Base-by-base conservation (phyloP, 1,139 yeast species). In the Hyphopichia fennica region DNA sequence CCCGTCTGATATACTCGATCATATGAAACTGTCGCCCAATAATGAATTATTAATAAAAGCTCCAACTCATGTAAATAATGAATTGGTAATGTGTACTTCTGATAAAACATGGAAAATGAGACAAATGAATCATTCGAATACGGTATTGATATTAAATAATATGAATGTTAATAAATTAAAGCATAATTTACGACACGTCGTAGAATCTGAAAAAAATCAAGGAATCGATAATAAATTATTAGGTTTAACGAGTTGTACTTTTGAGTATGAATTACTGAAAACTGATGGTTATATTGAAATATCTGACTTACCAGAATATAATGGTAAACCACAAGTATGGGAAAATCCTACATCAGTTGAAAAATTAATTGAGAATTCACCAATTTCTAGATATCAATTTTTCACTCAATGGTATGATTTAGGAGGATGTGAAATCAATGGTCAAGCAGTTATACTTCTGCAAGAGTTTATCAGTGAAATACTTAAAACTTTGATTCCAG, bases 61-160 rank as follows among this genome's bases (percentile, higher is more conserved):
- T 2, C 58, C 75, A 3, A 50, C 58, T 11, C 54, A 58, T 4
- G 56, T 44, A 18, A 48, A 64, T 6, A 61, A 72, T 18, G 77
- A 76, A 35, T 72, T 86, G 19, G 87, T 83, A 22, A 59, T 87
- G n/a, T 84, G 91, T 46, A 78, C 95, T 1, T 54, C 64, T 8
- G 51, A 65, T 33, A 62, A 70, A 42, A 85, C 96, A 0, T 89
- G 81, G 77, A 71, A 71, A 42, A 57, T 90, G 17, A 74, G 91
- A 38, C 91, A 86, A 53, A 84, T 87, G 72, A 87, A 88, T 58
- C 97, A 91, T 60, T 87, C 96, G 9, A 90, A 91, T 59, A 78
- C 95, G 1, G 82, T 87, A 11, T 60, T 89, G 51, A 52, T 90
- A 28, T 62, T 81, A 59, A 65, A 70, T 28, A 63, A 68, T 39